Percentiles rank a stretch among this genome's conserved stretches.
These are phyloP conservation scores for Colletotrichum sp. DNA, from an alignment of 2,329 filamentous ascomycete species.

Conservation along the genomic window DNA sequence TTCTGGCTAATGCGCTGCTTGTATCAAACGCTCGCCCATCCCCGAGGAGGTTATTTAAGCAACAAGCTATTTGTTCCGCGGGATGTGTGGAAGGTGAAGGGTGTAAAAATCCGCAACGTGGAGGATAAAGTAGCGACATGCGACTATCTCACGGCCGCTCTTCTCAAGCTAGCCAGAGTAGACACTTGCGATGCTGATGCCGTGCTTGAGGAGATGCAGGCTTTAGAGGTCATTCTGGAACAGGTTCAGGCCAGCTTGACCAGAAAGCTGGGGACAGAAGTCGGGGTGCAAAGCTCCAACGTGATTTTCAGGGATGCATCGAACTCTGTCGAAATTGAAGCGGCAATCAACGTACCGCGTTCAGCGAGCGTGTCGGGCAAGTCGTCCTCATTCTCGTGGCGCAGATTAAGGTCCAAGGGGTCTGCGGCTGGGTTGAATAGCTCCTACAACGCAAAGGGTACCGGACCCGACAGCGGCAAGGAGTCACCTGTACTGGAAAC, in stretches of 20 bases:
- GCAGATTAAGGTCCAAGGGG: conserved; percentile 88
- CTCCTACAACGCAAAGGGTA: conserved; percentile 45
- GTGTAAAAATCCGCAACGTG: conserved; percentile 87
- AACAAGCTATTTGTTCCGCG: conserved; percentile 90
- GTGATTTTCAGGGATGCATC: conserved; percentile 76
- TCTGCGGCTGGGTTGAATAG: conserved; percentile 68
- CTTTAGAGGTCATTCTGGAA: conserved; percentile 83
- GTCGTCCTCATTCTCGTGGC: conserved; percentile 81
- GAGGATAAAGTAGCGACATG: conserved; percentile 95
- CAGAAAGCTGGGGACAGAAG: conserved; percentile 91
- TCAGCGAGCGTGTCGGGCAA: conserved; percentile 73
- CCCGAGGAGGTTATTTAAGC: conserved; percentile 89
- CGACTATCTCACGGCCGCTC: conserved; percentile 86
- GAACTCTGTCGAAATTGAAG: conserved; percentile 50
- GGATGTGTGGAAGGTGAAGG: conserved; percentile 93
- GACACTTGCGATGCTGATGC: conserved; percentile 92
- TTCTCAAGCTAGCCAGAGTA: conserved; percentile 82
- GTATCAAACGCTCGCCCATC: conserved; percentile 90
- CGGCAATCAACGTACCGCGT: conserved; percentile 49
- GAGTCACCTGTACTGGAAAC: conserved; percentile 71
- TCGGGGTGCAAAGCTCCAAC: conserved; percentile 80
- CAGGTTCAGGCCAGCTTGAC: conserved; percentile 78
- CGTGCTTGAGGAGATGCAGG: conserved; percentile 92
- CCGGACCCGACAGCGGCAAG: conserved; percentile 46
- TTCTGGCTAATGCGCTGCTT: conserved; percentile 98